Conservation (phyloP, 148 eudicot species). For the Heliamphora exappendiculata region DNA sequence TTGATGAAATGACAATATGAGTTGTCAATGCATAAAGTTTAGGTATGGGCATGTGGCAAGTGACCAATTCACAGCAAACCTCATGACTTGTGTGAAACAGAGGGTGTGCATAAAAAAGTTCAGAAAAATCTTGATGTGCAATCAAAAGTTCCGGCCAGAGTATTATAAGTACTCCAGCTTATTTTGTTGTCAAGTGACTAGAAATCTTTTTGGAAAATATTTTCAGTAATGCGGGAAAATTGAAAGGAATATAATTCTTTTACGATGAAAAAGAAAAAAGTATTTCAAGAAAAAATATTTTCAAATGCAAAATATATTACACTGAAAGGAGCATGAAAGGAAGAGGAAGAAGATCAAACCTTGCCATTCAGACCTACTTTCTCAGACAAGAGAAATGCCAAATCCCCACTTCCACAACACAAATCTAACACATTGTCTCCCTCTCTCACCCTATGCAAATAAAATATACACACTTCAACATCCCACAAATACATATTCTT, state of each 20-base stretch:
- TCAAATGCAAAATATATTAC: too few relatives aligned
- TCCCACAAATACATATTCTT: neutral
- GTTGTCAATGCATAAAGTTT: neutral
- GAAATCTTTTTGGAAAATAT: neutral
- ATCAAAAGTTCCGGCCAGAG: neutral
- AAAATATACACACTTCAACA: neutral
- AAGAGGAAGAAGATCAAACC: conserved; percentile 32
- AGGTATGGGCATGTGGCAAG: neutral
- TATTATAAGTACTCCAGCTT: neutral
- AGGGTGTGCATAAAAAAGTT: neutral
- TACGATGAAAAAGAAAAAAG: neutral
- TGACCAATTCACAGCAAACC: neutral
- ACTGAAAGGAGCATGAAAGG: neutral
- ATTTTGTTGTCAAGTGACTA: neutral
- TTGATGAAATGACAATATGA: neutral
- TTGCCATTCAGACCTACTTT: conserved; percentile 80
- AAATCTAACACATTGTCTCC: conserved; percentile 80
- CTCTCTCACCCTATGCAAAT: conserved; percentile 52
- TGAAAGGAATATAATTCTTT: neutral
- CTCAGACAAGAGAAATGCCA: conserved; percentile 82
- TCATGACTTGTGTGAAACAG: neutral
- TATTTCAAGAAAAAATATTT: neutral
- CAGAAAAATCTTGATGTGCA: neutral
- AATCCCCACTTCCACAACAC: conserved; percentile 98
- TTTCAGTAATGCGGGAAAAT: neutral